Percentiles rank a stretch among this genome's conserved stretches.
These are phyloP conservation scores for Lachnum nothofagi DNA, from an alignment of 2,329 filamentous ascomycete genomes.

Conservation along the genomic window DNA sequence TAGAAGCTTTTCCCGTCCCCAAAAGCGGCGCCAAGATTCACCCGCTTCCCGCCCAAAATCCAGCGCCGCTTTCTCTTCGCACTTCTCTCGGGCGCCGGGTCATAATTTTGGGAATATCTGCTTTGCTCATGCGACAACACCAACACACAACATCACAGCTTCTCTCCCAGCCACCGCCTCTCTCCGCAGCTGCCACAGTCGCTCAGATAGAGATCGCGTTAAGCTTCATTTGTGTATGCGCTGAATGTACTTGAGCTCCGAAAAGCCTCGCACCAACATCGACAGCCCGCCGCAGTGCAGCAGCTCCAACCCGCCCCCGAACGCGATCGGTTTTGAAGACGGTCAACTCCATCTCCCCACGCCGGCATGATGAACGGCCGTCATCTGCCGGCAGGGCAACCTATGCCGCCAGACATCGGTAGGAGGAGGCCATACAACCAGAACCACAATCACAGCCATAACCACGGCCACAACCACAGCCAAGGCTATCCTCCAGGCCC, in stretches of 20 bases:
- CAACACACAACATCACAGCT: neutral
- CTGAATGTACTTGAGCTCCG: slow-evolving; percentile 2
- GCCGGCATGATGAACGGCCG: slow-evolving; percentile 72
- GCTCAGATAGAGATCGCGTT: neutral
- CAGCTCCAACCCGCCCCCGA: slow-evolving; percentile 17
- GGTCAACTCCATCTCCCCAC: slow-evolving; percentile 39
- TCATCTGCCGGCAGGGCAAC: slow-evolving; percentile 73
- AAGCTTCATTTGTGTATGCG: slow-evolving; percentile 11
- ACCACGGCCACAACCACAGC: slow-evolving; percentile 33
- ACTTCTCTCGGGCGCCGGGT: neutral
- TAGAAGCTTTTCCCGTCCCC: no score
- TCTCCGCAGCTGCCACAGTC: neutral
- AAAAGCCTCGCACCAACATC: neutral
- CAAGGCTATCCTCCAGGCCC: slow-evolving; percentile 38
- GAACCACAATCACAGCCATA: slow-evolving; percentile 35
- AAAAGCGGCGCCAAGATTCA: neutral
- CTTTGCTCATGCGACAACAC: slow-evolving; percentile 14
- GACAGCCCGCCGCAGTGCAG: slow-evolving; percentile 1
- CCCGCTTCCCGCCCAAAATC: no score
- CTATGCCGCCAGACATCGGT: slow-evolving; percentile 35
- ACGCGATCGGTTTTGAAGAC: slow-evolving; percentile 23
- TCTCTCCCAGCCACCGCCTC: slow-evolving; percentile 1
- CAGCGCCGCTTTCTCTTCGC: neutral
- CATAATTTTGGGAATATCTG: neutral
- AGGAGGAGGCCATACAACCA: slow-evolving; percentile 32